Evolutionary conservation across 176 grass and related monocot genomes (phyloP).

Genomic region (Echinochloa phyllopogon): DNA sequence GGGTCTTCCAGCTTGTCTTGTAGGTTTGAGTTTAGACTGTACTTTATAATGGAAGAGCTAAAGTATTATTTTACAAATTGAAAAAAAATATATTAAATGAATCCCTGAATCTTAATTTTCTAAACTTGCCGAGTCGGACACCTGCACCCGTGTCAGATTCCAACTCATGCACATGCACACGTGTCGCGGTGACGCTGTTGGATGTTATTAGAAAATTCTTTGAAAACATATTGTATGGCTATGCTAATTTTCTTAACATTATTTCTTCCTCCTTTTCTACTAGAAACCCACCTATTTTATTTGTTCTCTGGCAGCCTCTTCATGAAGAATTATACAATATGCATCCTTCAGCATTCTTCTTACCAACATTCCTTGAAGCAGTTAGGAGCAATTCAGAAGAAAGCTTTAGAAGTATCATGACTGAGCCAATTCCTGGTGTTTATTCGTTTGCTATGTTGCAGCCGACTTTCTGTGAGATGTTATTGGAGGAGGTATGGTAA

Average conservation of each 20-base stretch:
- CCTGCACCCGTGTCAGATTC: neutral
- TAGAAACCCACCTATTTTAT: slow-evolving; percentile 32
- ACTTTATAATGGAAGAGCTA: slow-evolving; percentile 2
- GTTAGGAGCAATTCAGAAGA: slow-evolving; percentile 78
- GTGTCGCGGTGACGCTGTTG: neutral
- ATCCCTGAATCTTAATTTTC: neutral
- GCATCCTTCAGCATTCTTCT: slow-evolving; percentile 76
- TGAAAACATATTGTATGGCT: slow-evolving; percentile 9
- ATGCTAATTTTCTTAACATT: slow-evolving; percentile 14
- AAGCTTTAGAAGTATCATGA: slow-evolving; percentile 84
- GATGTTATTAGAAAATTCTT: neutral
- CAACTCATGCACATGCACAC: neutral
- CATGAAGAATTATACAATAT: slow-evolving; percentile 86
- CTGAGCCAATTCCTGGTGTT: slow-evolving; percentile 84
- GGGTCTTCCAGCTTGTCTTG: neutral
- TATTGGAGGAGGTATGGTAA: slow-evolving; percentile 80
- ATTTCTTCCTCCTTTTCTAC: neutral
- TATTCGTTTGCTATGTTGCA: slow-evolving; percentile 97
- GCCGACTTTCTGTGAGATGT: slow-evolving; percentile 78
- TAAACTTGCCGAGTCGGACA: neutral
- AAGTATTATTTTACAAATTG: neutral
- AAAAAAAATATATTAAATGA: neutral
- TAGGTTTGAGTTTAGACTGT: neutral
- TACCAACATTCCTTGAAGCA: slow-evolving; percentile 87
- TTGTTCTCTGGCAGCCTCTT: slow-evolving; percentile 64